Percentiles rank a stretch among this genome's conserved stretches.
Evolutionary conservation across 768 basidiomycete species (phyloP).

Genomic region (Russula brevipes): DNA sequence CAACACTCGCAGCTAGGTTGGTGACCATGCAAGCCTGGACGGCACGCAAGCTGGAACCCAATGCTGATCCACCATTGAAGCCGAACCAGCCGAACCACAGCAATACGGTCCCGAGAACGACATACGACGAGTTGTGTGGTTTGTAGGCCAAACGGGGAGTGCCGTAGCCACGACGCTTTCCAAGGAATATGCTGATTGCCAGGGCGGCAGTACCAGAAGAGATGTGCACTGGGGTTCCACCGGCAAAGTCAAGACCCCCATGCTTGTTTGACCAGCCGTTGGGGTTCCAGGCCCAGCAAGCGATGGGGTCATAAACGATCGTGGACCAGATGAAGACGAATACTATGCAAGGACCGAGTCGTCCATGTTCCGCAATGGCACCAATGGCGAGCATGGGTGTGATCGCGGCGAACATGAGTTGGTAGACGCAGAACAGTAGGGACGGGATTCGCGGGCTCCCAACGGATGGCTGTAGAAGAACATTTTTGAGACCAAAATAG

Average conservation of each 20-base stretch:
- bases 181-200: constrained; percentile 86
- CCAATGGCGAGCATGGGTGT: constrained; percentile 91
- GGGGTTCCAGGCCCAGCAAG: constrained; percentile 93
- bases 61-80: constrained; percentile 90
- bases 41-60: constrained; percentile 84
- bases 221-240: constrained; percentile 96
- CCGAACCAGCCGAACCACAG: constrained; percentile 98
- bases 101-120: constrained; percentile 87
- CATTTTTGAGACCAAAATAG: constrained; percentile 79
- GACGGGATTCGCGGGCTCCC: constrained; percentile 68
- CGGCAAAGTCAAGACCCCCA: constrained; percentile 89
- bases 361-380: constrained; percentile 84
- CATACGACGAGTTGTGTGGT: constrained; percentile 90
- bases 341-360: constrained; percentile 78
- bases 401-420: constrained; percentile 86
- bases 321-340: constrained; percentile 90
- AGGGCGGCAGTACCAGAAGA: constrained; percentile 89
- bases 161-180: constrained; percentile 86
- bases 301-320: constrained; percentile 88
- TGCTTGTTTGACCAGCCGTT: constrained; percentile 70
- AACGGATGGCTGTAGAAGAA: constrained; percentile 68
- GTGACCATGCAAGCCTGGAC: constrained; percentile 88
- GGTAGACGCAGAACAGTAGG: constrained; percentile 78
- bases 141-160: constrained; percentile 88
- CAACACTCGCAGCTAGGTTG: constrained; percentile 86